Base-by-base conservation (phyloP, 1,284 basidiomycete species). In the Pseudozyma hubeiensis region DNA sequence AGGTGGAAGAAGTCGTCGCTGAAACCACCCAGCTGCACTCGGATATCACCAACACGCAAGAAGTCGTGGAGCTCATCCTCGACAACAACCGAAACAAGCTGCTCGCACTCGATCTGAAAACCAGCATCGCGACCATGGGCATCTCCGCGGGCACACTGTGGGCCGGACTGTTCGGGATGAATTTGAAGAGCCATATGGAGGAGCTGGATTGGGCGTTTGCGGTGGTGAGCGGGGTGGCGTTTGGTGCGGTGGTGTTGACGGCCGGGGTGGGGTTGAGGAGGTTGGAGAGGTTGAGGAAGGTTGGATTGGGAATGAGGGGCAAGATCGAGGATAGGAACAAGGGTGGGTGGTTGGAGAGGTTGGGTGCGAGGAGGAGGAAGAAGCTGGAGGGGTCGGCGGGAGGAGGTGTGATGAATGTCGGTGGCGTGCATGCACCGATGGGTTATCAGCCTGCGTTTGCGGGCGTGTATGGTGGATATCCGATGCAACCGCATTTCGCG, bases 81-180 rank as follows among this genome's bases (percentile, higher is more conserved):
- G 96, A 99, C 85, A 93, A 94, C 61, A 97, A 97, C 86, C 91
- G 96, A 49, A 99, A 99, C 83, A 90, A 92, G 4, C 87, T 99
- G 13, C 87, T 98, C 14, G 93, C 94, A 29, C 88, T 98, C 29
- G 96, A 98, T 84, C 88, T 99, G 48, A 91, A 91, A 89, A 96
- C 31, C 10, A 94, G 93, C n/a, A 98, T 99, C 70, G 90, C 90
- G 30, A 97, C 96, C 0, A 90, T 97, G 85, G 95, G 96, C 0
- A 88, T 98, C 62, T 93, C 93, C 11, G 89, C 90, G n/a, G 94
- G 94, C 0, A 93, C 95, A n/a, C 87, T 97, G 24, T 87, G 96
- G 17, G 93, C 94, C 43, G 94, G 95, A 4, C 80, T 97, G 10
- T 97, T 97, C 79, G 95, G 95, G 29, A 97, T 97, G 95, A 97